phyloP scores from a whole-genome alignment of 2,329 filamentous ascomycete species.

The Aspergillus latus region DNA sequence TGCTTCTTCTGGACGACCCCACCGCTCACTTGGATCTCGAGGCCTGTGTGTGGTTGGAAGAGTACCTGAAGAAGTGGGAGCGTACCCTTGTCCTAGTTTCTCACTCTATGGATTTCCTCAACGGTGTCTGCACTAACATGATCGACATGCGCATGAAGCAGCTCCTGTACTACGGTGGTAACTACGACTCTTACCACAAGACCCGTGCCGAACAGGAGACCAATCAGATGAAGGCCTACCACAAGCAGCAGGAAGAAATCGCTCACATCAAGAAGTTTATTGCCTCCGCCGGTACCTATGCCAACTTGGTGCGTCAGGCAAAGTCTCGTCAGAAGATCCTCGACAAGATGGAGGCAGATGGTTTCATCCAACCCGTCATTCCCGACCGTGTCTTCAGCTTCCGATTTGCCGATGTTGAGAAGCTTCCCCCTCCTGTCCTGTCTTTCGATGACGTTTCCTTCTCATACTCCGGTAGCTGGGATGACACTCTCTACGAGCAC shows the following conservation, averaged over 20 bases:
- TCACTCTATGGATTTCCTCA: slow-evolving; percentile 98
- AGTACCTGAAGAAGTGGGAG: slow-evolving; percentile 99
- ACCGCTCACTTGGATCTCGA: slow-evolving; percentile 99
- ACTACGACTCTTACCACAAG: slow-evolving; percentile 98
- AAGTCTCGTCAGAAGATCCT: slow-evolving; percentile 99
- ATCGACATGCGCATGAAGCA: slow-evolving; percentile 92
- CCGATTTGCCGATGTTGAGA: slow-evolving; percentile 97
- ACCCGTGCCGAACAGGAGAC: slow-evolving; percentile 89
- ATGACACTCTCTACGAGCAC: slow-evolving; percentile 94
- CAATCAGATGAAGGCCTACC: slow-evolving; percentile 98
- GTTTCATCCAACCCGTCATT: slow-evolving; percentile 89
- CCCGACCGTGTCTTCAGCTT: slow-evolving; percentile 91
- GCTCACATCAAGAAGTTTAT: slow-evolving; percentile 99
- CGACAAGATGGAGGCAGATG: slow-evolving; percentile 99
- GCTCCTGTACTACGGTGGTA: slow-evolving; percentile 98
- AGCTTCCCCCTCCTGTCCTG: slow-evolving; percentile 95
- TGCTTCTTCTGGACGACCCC: slow-evolving; percentile 94
- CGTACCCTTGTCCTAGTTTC: slow-evolving; percentile 94
- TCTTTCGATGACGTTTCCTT: slow-evolving; percentile 98
- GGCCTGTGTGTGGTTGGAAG: slow-evolving; percentile 98
- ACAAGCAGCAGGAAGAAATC: slow-evolving; percentile 99
- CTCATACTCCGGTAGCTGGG: slow-evolving; percentile 86
- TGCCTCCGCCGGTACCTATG: slow-evolving; percentile 97
- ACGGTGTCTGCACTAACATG: slow-evolving; percentile 98
- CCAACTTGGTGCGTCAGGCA: slow-evolving; percentile 97